A percentile compares a stretch with the other conserved stretches of the same genome.
phyloP scores from a whole-genome alignment of 1,139 yeast genomes.

The Saccharomyces hybrid region DNA sequence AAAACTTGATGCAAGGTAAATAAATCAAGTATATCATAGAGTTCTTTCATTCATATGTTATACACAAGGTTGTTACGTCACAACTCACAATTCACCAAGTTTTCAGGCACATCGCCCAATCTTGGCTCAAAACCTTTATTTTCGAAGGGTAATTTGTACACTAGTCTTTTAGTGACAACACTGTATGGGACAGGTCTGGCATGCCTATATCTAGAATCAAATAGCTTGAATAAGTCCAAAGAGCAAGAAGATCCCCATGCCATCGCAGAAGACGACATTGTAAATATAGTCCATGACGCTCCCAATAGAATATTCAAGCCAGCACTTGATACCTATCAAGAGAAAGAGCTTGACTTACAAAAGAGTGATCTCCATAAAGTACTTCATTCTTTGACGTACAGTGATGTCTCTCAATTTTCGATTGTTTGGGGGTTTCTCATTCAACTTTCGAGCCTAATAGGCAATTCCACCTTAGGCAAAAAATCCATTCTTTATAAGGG shows the following conservation, averaged over 20 bases:
- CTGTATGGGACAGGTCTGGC: background rate
- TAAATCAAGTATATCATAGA: background rate
- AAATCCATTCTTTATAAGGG: slow-evolving; percentile 3
- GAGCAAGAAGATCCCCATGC: slow-evolving; percentile 4
- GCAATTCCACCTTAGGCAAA: background rate
- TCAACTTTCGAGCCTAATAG: slow-evolving; percentile 14
- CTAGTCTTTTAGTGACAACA: background rate
- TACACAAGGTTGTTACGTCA: background rate
- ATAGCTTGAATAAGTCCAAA: background rate
- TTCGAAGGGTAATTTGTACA: background rate
- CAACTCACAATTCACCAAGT: background rate
- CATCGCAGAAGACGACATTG: background rate
- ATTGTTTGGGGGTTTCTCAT: slow-evolving; percentile 19
- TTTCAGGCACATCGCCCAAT: background rate
- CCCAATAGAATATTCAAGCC: slow-evolving; percentile 14
- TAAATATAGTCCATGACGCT: slow-evolving; percentile 11
- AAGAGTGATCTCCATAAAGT: slow-evolving; percentile 5
- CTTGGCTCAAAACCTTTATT: background rate
- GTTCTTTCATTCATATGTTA: background rate
- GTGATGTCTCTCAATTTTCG: slow-evolving; percentile 16
- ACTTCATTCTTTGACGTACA: slow-evolving; percentile 12
- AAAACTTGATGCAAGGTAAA: background rate
- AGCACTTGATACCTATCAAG: slow-evolving; percentile 5
- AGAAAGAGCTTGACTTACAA: slow-evolving; percentile 8
- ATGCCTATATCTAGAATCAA: slow-evolving; percentile 3